A percentile compares a stretch with the other conserved stretches of the same genome.
These are phyloP conservation scores for Ganoderma lingzhi DNA, from an alignment of 1,284 basidiomycete genomes.

Conservation along the genomic window DNA sequence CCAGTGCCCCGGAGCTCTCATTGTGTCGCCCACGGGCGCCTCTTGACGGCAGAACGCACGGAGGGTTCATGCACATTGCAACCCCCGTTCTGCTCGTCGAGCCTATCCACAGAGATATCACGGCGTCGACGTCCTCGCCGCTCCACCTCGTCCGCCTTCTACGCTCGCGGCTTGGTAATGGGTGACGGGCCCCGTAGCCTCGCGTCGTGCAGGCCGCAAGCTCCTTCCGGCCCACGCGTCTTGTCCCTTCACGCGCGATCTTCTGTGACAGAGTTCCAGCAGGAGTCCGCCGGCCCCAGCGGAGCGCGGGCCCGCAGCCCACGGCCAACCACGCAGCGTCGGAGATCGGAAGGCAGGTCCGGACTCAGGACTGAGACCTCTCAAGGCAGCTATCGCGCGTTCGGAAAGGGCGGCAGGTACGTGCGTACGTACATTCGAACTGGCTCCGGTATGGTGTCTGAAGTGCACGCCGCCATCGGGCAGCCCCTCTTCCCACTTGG, in stretches of 20 bases:
- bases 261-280: conserved; percentile 24
- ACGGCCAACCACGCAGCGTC: conserved; percentile 13
- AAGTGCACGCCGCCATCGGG: conserved; percentile 4
- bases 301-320: conserved; percentile 33
- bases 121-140: conserved; percentile 17
- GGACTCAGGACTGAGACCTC: neutral
- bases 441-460: neutral
- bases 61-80: neutral
- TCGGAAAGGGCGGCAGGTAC: neutral
- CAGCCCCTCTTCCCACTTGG: neutral
- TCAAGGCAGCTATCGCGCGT: conserved; percentile 12
- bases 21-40: conserved; percentile 3
- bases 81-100: conserved; percentile 8
- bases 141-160: conserved; percentile 23
- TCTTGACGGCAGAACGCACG: neutral
- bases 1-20: conserved; percentile 1
- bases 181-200: conserved; percentile 11
- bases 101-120: conserved; percentile 12
- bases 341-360: conserved; percentile 15
- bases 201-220: conserved; percentile 12
- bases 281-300: conserved; percentile 30
- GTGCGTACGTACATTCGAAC: conserved; percentile 16
- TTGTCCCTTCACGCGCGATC: conserved; percentile 19
- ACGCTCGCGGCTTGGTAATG: conserved; percentile 24
- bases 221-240: conserved; percentile 25